Conservation (phyloP, 176 grass and related monocot species). For the Pharus latifolius region DNA sequence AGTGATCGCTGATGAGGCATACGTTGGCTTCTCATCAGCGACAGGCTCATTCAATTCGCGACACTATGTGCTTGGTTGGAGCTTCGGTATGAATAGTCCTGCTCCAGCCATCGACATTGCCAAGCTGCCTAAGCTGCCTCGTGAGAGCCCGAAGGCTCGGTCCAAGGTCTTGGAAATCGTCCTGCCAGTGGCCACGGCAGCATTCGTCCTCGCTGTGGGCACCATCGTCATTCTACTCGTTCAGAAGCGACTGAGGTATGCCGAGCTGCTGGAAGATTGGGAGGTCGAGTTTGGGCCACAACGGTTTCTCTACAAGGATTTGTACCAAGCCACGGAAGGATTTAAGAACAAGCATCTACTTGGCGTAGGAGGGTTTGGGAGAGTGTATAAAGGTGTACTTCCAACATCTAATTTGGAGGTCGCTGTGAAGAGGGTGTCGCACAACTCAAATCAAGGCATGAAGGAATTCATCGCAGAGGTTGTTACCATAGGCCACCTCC, state of each 20-base stretch:
- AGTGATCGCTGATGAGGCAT: background rate
- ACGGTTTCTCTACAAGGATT: slow-evolving; percentile 11
- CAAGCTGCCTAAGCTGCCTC: background rate
- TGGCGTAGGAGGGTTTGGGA: slow-evolving; percentile 17
- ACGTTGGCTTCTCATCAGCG: slow-evolving; percentile 14
- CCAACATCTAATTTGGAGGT: background rate
- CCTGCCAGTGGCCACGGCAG: background rate
- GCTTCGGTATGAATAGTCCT: background rate
- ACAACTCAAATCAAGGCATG: slow-evolving; percentile 21
- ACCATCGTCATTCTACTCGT: background rate
- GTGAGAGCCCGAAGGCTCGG: background rate
- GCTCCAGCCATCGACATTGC: background rate
- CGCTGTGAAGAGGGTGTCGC: slow-evolving; percentile 17
- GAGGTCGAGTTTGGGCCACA: slow-evolving; percentile 13
- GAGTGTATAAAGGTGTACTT: slow-evolving; percentile 9
- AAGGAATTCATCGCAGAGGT: slow-evolving; percentile 20
- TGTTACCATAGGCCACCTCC: slow-evolving; percentile 5
- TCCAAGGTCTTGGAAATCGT: background rate
- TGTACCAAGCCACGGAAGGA: slow-evolving; percentile 7
- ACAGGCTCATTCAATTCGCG: background rate
- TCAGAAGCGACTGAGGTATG: background rate
- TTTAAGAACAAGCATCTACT: background rate
- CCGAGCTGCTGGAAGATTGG: slow-evolving; percentile 8
- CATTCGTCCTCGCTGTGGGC: background rate
- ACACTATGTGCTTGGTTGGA: slow-evolving; percentile 33